phyloP scores from a whole-genome alignment of 768 basidiomycete genomes.

The Mycena chlorophos region DNA sequence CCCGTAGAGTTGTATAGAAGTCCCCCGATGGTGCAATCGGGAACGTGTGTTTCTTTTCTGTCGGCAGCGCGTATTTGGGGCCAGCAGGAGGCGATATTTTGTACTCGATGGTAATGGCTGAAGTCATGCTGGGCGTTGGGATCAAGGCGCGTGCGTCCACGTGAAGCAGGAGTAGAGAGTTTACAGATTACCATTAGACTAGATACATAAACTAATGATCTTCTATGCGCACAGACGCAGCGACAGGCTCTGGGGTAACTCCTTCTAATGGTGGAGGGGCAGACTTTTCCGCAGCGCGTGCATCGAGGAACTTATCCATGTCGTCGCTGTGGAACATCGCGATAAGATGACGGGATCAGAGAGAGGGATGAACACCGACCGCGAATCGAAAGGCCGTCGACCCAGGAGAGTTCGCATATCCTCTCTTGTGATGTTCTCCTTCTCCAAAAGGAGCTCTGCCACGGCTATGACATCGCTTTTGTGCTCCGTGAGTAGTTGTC shows the following conservation, averaged over 20 bases:
- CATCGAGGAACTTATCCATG: conserved; percentile 97
- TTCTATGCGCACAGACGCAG: conserved; percentile 12
- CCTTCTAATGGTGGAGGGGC: conserved; percentile 65
- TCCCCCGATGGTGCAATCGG: conserved; percentile 6
- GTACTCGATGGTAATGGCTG: conserved; percentile 17
- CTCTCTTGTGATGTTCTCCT: conserved; percentile 92
- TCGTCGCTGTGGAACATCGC: conserved; percentile 66
- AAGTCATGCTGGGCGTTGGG: conserved; percentile 15
- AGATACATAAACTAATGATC: neutral
- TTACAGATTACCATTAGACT: neutral
- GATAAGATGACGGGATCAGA: too few species aligned
- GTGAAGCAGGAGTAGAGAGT: too few species aligned
- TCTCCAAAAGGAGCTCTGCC: conserved; percentile 84
- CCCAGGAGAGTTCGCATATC: conserved; percentile 85
- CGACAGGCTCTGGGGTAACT: conserved; percentile 15
- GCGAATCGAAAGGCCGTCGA: conserved; percentile 76
- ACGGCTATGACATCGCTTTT: conserved; percentile 91
- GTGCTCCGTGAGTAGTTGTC: conserved; percentile 75
- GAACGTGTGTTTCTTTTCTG: conserved; percentile 16
- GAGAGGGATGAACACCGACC: too few species aligned
- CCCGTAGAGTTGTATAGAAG: conserved; percentile 55
- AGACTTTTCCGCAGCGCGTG: conserved; percentile 62
- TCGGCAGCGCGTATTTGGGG: conserved; percentile 9
- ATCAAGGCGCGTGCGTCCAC: too few species aligned
- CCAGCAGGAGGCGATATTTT: conserved; percentile 13